phyloP scores from a whole-genome alignment of 2,329 filamentous ascomycete species.

The Daldinia sp. region DNA sequence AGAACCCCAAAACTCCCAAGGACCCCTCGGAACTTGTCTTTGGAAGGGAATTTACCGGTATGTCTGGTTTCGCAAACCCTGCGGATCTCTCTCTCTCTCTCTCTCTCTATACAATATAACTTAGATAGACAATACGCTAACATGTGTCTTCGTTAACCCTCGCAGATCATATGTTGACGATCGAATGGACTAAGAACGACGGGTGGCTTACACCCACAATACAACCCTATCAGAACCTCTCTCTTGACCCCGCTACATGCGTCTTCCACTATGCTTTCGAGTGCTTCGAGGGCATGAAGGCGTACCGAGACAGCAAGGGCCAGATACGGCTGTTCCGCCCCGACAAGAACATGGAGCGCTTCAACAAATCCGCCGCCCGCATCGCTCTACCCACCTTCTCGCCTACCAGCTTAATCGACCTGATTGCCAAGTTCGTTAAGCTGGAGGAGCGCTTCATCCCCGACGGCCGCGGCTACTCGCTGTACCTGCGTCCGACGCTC shows the following conservation, averaged over 20 bases:
- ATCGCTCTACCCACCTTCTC: conserved; percentile 94
- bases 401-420: conserved; percentile 76
- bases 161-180: conserved; percentile 93
- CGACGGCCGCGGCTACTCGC: conserved; percentile 85
- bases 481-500: conserved; percentile 96
- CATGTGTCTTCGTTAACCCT: not conserved
- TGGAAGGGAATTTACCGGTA: conserved; percentile 90
- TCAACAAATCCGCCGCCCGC: conserved; percentile 91
- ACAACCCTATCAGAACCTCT: conserved; percentile 95
- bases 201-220: conserved; percentile 90
- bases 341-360: conserved; percentile 93
- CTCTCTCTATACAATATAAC: not conserved
- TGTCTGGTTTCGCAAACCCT: conserved; percentile 26
- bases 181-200: conserved; percentile 88
- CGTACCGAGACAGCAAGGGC: conserved; percentile 88
- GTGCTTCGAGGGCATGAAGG: conserved; percentile 99
- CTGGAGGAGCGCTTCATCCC: conserved; percentile 93
- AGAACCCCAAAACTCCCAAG: conserved; percentile 77
- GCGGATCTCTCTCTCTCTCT: not conserved
- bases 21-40: conserved; percentile 89
- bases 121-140: not conserved
- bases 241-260: conserved; percentile 93
- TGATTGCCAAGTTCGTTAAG: conserved; percentile 83
- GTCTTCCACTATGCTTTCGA: conserved; percentile 99
- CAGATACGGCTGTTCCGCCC: conserved; percentile 90